Conservation (phyloP, 345 rosid genomes). For the Rhodomyrtus tomentosa region DNA sequence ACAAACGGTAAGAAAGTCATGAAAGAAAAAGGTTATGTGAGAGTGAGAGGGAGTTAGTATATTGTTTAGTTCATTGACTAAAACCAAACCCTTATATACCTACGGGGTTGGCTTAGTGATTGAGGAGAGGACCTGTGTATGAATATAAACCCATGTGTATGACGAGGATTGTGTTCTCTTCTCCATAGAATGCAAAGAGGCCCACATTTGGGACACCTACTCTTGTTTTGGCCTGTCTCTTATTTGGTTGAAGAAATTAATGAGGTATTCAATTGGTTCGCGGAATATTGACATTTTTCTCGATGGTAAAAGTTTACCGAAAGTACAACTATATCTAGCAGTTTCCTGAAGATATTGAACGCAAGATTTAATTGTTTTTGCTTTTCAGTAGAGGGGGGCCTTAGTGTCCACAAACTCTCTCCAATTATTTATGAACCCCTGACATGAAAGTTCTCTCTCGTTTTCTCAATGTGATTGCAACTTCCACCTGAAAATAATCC, state of each 20-base stretch:
- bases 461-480: neutral
- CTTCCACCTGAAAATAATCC: neutral
- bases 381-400: neutral
- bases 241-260: neutral
- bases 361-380: neutral
- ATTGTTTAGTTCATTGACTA: neutral
- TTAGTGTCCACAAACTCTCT: neutral
- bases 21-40: neutral
- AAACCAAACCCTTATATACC: neutral
- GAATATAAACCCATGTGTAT: neutral
- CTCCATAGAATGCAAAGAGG: neutral
- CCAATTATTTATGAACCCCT: neutral
- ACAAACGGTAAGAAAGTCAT: too few relatives aligned
- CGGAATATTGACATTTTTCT: neutral
- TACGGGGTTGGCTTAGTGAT: neutral
- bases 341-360: neutral
- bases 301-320: neutral
- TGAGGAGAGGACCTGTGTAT: neutral
- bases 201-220: neutral
- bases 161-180: neutral
- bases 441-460: neutral
- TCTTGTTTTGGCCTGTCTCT: neutral
- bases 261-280: neutral
- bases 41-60: neutral
- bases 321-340: neutral